Base-by-base conservation (phyloP, 176 grass and related monocot species). In the Lolium multiflorum region DNA sequence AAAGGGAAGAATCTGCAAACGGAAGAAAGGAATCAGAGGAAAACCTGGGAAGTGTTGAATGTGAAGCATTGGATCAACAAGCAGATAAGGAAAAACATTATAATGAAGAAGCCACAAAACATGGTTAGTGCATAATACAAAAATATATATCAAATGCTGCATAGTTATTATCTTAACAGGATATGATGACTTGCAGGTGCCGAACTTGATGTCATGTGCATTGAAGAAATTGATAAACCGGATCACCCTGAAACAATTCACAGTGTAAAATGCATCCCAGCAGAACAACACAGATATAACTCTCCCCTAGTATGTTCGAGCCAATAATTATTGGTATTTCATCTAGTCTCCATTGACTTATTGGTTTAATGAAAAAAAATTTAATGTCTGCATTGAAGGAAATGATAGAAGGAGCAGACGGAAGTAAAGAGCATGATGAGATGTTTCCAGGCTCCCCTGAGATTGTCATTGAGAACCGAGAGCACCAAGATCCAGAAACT, bases 161-260 rank as follows among this genome's bases (percentile, higher is more conserved):
- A 56, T 67, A 4, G 15, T 59, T 81, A 17, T 79, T 74, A 55
- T 82, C 9, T 86, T 66, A 60, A 54, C 3, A 52, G 1, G 50
- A 51, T 60, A 68, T 74, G 12, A 76, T 66, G 74, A 59, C 80
- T 84, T 91, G 76, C 85, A 87, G 85, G 49, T 39, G 21, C 4
- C 13, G 52, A 81, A 26, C 47, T 71, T 62, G 76, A 84, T 4
- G 49, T 22, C 60, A 24, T 14, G 20, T 4, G 17, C 26, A 21
- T 14, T 18, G 39, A 87, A 83, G 79, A 74, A 79, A 83, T 10
- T 60, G 35, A 78, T 47, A 62, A 86, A 14, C 24, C 43, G 1
- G 47, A 83, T 83, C 62, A 44, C 81, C 65, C 66, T 1, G 73
- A 71, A 78, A 87, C 24, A 21, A 46, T 39, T 60, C 20, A 3